Base-by-base conservation (phyloP, 2,329 filamentous ascomycete genomes). In the Fusarium circinatum region DNA sequence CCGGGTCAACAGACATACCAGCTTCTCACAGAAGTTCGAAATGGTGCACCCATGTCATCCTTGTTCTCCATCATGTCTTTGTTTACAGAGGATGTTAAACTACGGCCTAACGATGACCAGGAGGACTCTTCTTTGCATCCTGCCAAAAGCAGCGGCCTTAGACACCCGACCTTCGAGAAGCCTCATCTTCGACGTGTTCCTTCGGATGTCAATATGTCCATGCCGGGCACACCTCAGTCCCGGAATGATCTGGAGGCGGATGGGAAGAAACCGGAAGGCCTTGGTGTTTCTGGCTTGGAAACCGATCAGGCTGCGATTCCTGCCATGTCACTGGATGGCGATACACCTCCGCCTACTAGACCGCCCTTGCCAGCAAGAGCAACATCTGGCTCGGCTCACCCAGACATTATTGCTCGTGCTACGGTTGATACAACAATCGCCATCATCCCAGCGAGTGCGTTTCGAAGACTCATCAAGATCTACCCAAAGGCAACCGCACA, bases 361-460 rank as follows among this genome's bases (percentile, higher is more conserved):
- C 86, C 87, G 6, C 66, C 72, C 9, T 76, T 83, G 48, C 82
- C 83, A 18, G 85, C 86, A 71, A 84, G 87, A 62, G 79, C 79
- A 22, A 82, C 84, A 38, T 89, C 90, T 17, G 92, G 92, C 73
- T 98, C 96, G 20, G 95, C 94, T 1, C 96, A 99, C 82, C 96
- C 96, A 17, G 96, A 99, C 79, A 96, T 99, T 71, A 94, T 99
- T 73, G 96, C 96, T n/a, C 90, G 96, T 74, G 96, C 96, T 11
- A 97, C 95, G 22, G 93, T 97, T 30, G 97, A 99, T 80, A 99
- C 96, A 0, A 99, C 97, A 0, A 98, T 99, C 82, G 96, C 96
- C 11, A 97, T 99, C 73, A 99, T 99, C 65, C 97, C 97, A 3
- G 96, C 96, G 2, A 98, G 95, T 80, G 97, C 96, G 8, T 99